phyloP scores from a whole-genome alignment of 371 early-diverging fungal genomes.

The Nematocida sp. region DNA sequence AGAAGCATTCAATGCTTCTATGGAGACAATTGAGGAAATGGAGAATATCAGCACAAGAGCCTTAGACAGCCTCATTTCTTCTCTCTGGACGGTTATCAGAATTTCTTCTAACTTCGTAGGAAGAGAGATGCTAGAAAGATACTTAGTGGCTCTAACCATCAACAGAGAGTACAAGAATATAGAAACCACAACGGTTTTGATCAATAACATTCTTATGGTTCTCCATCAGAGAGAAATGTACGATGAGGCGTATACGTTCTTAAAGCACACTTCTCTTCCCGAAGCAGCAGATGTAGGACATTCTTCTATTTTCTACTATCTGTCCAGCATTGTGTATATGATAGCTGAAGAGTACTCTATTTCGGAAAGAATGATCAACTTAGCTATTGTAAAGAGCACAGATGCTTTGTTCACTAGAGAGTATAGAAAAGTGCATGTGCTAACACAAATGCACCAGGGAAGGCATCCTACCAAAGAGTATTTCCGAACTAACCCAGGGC shows the following conservation, averaged over 20 bases:
- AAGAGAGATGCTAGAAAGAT: slow-evolving; percentile 9
- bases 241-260: slow-evolving; percentile 41
- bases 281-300: slow-evolving; percentile 34
- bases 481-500: slow-evolving; percentile 12
- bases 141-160: background rate
- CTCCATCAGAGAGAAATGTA: slow-evolving; percentile 15
- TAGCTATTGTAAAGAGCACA: slow-evolving; percentile 40
- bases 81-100: slow-evolving; percentile 13
- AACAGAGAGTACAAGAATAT: slow-evolving; percentile 19
- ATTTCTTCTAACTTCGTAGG: slow-evolving; percentile 1
- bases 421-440: slow-evolving; percentile 30
- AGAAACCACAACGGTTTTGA: slow-evolving; percentile 36
- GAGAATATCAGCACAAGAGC: background rate
- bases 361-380: slow-evolving; percentile 6
- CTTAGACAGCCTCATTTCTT: slow-evolving; percentile 8
- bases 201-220: slow-evolving; percentile 28
- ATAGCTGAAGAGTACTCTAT: slow-evolving; percentile 16
- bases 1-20: background rate
- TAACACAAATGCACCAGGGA: slow-evolving; percentile 39
- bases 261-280: slow-evolving; percentile 28
- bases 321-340: slow-evolving; percentile 24
- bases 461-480: slow-evolving; percentile 20
- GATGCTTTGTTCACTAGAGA: slow-evolving; percentile 24
- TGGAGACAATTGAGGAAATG: slow-evolving; percentile 10
- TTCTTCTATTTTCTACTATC: slow-evolving; percentile 43